Evolutionary conservation across 1,139 yeast species (phyloP), one percentile per base, ranked within the genome.

Genomic region (Blastobotrys raffinosifermentans): DNA sequence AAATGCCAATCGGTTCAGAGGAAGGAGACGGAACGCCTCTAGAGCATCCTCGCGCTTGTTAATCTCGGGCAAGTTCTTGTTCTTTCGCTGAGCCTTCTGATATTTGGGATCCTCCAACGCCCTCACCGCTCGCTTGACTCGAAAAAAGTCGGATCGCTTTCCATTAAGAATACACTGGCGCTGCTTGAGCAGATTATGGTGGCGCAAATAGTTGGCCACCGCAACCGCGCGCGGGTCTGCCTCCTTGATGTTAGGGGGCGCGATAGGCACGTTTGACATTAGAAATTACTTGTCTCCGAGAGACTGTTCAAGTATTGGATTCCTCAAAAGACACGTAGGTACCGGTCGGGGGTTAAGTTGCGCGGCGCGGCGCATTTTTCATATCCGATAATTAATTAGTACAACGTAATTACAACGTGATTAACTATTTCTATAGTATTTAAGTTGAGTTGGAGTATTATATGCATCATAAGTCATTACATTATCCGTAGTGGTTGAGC

Each of bases 71-170:
- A 85, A 73, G 34, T 75, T 68, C 13, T 81, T 77, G 29, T 54
- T 56, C 44, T 66, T 66, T 49, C 74, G 72, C 40, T 77, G 78
- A 44, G 73, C 70, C 39, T 65, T 59, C 45, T 73, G 70, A 61
- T 87, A 91, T 32, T 80, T 89, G 2, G 75, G 81, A 42, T 89
- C 77, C 32, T 76, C 66, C 41, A 91, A 70, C 0, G 94, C 94
- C 49, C 97, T 70, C 11, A 76, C 65, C 32, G 86, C 81, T 53
- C 98, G 73, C 60, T 93, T 91, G 58, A 60, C 61, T 50, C 94
- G 72, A 72, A 91, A 91, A 59, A 91, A 89, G 44, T 85, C 94
- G 29, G 76, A 72, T 25, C 75, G 75, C 45, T 75, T 73, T 38
- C 81, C 81, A 53, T 79, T 78, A 39, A 84, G 66, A 31, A 81